Conservation (phyloP, 352 stramenopile species). For the Globisporangium canariense region DNA sequence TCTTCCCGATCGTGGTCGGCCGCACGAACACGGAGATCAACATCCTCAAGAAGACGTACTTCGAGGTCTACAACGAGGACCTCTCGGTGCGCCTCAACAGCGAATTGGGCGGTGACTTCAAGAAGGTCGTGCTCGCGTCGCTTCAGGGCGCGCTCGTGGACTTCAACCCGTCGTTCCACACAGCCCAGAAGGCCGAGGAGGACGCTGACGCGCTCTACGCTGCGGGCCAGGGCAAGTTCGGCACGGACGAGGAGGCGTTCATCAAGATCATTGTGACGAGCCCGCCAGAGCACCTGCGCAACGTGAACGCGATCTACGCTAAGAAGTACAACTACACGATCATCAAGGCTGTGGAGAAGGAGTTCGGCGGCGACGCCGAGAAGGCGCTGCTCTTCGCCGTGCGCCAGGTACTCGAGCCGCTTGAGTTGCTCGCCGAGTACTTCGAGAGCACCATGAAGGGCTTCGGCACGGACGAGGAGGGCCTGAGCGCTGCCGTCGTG, state of each 20-base stretch:
- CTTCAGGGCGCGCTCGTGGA: slow-evolving; percentile 52
- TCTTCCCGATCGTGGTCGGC: slow-evolving; percentile 64
- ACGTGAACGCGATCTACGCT: slow-evolving; percentile 26
- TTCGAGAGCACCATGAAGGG: slow-evolving; percentile 42
- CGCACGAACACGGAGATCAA: slow-evolving; percentile 68
- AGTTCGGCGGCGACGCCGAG: slow-evolving; percentile 28
- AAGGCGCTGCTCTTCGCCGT: slow-evolving; percentile 28
- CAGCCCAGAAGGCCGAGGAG: slow-evolving; percentile 43
- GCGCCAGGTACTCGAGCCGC: slow-evolving; percentile 27
- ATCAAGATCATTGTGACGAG: slow-evolving; percentile 30
- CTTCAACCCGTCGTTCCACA: slow-evolving; percentile 63
- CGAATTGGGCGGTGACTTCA: slow-evolving; percentile 65
- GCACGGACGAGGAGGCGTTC: slow-evolving; percentile 49
- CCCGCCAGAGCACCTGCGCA: slow-evolving; percentile 25
- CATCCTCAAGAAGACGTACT: slow-evolving; percentile 83
- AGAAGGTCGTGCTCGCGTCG: slow-evolving; percentile 62
- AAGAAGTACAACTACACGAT: slow-evolving; percentile 33
- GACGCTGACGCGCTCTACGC: slow-evolving; percentile 68
- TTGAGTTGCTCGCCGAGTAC: slow-evolving; percentile 30
- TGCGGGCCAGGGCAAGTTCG: slow-evolving; percentile 60
- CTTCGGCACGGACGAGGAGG: slow-evolving; percentile 46
- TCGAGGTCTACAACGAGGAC: slow-evolving; percentile 56
- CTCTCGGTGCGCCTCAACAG: slow-evolving; percentile 50
- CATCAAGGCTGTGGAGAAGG: slow-evolving; percentile 29
- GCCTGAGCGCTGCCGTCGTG: slow-evolving; percentile 52